A percentile compares a stretch with the other conserved stretches of the same genome.
These are phyloP conservation scores for Leishmania amazonensis DNA, from an alignment of 208 protist genomes.

Conservation along the genomic window DNA sequence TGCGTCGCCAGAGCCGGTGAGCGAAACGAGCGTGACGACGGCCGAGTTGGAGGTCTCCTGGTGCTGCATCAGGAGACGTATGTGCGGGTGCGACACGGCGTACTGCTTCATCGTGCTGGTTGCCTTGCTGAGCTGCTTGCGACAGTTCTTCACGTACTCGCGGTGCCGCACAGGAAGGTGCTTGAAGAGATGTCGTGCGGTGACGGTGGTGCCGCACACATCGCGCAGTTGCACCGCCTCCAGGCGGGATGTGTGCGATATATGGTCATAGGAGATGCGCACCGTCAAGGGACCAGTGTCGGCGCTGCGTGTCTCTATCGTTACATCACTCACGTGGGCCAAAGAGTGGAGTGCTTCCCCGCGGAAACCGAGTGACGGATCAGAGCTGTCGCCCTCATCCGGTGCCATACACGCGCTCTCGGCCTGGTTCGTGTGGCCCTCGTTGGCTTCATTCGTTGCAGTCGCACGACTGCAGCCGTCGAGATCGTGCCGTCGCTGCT, in stretches of 20 bases:
- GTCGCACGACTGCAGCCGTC: background rate
- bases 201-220: conserved; percentile 80
- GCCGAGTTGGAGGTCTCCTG: conserved; percentile 46
- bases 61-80: conserved; percentile 71
- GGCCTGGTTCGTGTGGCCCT: background rate
- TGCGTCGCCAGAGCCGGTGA: conserved; percentile 68
- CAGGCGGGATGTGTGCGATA: conserved; percentile 25
- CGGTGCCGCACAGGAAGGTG: conserved; percentile 89
- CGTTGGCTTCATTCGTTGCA: conserved; percentile 1
- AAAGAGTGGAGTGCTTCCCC: conserved; percentile 97
- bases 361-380: conserved; percentile 93
- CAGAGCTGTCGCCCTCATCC: conserved; percentile 7
- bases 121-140: conserved; percentile 62
- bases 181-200: conserved; percentile 73
- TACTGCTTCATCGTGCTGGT: conserved; percentile 81
- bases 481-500: conserved; percentile 21
- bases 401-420: background rate
- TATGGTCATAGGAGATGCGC: conserved; percentile 48
- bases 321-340: conserved; percentile 76
- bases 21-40: conserved; percentile 62
- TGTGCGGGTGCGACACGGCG: conserved; percentile 78
- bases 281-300: conserved; percentile 40
- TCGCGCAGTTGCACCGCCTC: conserved; percentile 22
- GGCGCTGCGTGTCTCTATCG: conserved; percentile 69
- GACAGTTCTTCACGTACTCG: conserved; percentile 86